A percentile compares a stretch with the other conserved stretches of the same genome.
Evolutionary conservation across 495 filamentous ascomycete genomes (phyloP).

Genomic region (Trichoderma orchidacearum): DNA sequence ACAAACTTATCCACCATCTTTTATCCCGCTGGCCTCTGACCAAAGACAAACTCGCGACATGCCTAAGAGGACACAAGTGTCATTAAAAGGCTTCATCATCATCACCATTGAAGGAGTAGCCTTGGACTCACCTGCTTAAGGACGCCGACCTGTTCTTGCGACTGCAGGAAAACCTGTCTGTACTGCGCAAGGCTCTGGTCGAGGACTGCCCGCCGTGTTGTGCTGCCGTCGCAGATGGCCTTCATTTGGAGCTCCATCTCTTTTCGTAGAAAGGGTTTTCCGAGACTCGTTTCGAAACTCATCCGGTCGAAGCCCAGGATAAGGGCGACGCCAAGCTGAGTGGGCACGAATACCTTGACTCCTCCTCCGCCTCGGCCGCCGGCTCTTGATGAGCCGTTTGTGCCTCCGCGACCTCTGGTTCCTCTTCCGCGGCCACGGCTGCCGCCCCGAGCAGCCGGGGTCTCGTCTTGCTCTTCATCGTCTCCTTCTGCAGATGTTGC

Average conservation of each 20-base stretch:
- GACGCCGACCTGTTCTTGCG: slow-evolving; percentile 55
- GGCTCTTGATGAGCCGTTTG: slow-evolving; percentile 16
- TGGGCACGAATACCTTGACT: slow-evolving; percentile 80
- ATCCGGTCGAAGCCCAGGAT: slow-evolving; percentile 90
- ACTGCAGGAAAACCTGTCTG: slow-evolving; percentile 66
- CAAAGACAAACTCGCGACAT: slow-evolving; percentile 33
- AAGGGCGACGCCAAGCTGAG: slow-evolving; percentile 75
- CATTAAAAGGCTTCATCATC: neutral
- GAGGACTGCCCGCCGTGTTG: slow-evolving; percentile 58
- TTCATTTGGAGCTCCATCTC: slow-evolving; percentile 96
- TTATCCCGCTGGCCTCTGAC: slow-evolving; percentile 9
- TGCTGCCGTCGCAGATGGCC: slow-evolving; percentile 81
- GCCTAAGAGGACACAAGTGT: slow-evolving; percentile 22
- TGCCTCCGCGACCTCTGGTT: slow-evolving; percentile 27
- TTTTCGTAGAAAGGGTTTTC: slow-evolving; percentile 94
- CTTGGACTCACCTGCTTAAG: slow-evolving; percentile 51
- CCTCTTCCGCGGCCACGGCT: slow-evolving; percentile 31
- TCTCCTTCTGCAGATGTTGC: slow-evolving; percentile 10
- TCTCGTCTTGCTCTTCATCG: slow-evolving; percentile 19
- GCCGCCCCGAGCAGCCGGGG: slow-evolving; percentile 19
- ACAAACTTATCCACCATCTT: slow-evolving; percentile 4
- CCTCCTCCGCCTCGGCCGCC: slow-evolving; percentile 35
- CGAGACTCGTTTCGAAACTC: slow-evolving; percentile 75
- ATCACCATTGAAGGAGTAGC: neutral
- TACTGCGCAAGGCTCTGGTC: slow-evolving; percentile 74